Evolutionary conservation across 768 basidiomycete genomes (phyloP).

Genomic region (Erythrobasidium yunnanense): DNA sequence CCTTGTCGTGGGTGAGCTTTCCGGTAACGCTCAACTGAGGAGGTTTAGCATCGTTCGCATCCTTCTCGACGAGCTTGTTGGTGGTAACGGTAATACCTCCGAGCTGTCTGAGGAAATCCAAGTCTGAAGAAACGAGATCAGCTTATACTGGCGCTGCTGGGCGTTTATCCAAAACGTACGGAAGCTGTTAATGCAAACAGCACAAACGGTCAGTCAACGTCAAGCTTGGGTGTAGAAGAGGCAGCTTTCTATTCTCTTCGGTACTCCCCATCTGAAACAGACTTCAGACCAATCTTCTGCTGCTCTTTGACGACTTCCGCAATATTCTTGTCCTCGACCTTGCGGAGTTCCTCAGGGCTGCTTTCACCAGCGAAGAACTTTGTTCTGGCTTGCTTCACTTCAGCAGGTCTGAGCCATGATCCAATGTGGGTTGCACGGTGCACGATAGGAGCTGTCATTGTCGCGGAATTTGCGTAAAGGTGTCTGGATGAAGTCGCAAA

Average conservation of each 20-base stretch:
- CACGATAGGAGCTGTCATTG: constrained; percentile 8
- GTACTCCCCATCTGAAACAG: constrained; percentile 37
- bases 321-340: constrained; percentile 35
- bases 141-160: too few species aligned
- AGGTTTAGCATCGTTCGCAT: constrained; percentile 29
- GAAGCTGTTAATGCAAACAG: background rate
- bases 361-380: constrained; percentile 28
- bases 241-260: constrained; percentile 3
- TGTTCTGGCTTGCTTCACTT: constrained; percentile 32
- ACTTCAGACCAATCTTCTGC: constrained; percentile 29
- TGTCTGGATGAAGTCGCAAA: background rate
- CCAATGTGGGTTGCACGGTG: constrained; percentile 30
- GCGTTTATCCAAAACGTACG: too few species aligned
- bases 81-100: constrained; percentile 34
- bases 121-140: background rate
- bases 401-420: constrained; percentile 36
- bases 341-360: constrained; percentile 28
- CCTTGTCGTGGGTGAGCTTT: constrained; percentile 28
- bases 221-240: too few species aligned
- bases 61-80: constrained; percentile 35
- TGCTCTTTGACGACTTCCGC: constrained; percentile 33
- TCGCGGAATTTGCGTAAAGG: background rate
- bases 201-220: constrained; percentile 20
- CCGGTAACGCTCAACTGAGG: constrained; percentile 30
- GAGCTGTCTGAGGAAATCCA: constrained; percentile 22